A percentile compares a stretch with the other conserved stretches of the same genome.
Evolutionary conservation across 441 rosid species (phyloP).

Genomic region (Hypseocharis bilobata): DNA sequence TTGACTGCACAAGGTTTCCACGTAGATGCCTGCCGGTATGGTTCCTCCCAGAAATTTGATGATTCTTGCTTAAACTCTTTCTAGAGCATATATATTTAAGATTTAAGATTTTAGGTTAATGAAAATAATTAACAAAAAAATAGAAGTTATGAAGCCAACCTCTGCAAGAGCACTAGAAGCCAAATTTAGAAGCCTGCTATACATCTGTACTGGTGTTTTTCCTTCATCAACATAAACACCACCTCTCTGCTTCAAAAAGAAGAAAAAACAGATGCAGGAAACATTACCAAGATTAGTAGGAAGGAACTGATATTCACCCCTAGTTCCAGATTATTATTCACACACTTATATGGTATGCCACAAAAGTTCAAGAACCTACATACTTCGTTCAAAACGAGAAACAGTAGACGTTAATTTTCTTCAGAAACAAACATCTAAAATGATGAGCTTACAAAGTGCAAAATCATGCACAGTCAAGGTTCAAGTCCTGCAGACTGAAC

Average conservation of each 20-base stretch:
- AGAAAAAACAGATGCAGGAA: slow-evolving; percentile 9
- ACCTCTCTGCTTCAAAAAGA: slow-evolving; percentile 27
- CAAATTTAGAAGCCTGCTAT: slow-evolving; percentile 50
- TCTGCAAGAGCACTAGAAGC: slow-evolving; percentile 56
- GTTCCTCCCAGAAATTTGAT: slow-evolving; percentile 46
- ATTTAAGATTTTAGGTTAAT: slow-evolving; percentile 16
- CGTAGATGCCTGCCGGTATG: slow-evolving; percentile 35
- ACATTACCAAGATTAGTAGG: neutral
- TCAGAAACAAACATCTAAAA: no score
- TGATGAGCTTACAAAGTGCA: no score
- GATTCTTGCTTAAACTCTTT: slow-evolving; percentile 43
- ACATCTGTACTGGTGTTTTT: slow-evolving; percentile 51
- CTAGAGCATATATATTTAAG: slow-evolving; percentile 30
- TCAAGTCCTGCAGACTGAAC: no score
- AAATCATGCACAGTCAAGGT: no score
- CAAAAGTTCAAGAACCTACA: neutral
- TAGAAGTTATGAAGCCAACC: slow-evolving; percentile 36
- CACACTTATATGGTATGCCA: no score
- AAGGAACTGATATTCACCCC: neutral
- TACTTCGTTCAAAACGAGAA: neutral
- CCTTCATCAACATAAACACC: slow-evolving; percentile 24
- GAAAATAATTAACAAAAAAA: neutral
- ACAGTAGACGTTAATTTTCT: no score
- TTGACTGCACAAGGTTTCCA: slow-evolving; percentile 82
- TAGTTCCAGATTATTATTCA: no score